phyloP scores from a whole-genome alignment of 2,329 filamentous ascomycete species.

The Eurotiales sp. region DNA sequence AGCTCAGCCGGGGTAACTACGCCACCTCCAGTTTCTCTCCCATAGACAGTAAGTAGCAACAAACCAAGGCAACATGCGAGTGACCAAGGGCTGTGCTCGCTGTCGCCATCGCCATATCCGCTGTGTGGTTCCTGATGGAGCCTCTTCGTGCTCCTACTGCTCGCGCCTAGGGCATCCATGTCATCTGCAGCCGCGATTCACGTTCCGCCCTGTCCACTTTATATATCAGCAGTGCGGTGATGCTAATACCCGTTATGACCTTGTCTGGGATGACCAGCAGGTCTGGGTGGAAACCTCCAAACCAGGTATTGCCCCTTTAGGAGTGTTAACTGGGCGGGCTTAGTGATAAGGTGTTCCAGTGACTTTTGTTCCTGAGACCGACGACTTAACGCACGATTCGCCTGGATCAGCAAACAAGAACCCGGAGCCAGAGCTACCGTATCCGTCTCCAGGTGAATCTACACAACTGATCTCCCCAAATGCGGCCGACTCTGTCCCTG shows the following conservation, averaged over 20 bases:
- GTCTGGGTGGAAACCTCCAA: conserved; percentile 29
- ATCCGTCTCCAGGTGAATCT: conserved; percentile 6
- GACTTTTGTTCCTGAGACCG: conserved; percentile 1
- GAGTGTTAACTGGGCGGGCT: conserved; percentile 3
- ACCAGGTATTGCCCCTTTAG: conserved; percentile 20
- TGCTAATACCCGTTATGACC: conserved; percentile 24
- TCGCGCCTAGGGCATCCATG: conserved; percentile 26
- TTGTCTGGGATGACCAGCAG: conserved; percentile 29
- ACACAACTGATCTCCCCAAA: background rate
- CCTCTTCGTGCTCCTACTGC: conserved; percentile 28
- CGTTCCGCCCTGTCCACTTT: conserved; percentile 31
- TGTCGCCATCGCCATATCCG: conserved; percentile 36
- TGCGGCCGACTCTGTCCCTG: background rate
- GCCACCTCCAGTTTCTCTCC: too few species aligned
- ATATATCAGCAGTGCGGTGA: conserved; percentile 30
- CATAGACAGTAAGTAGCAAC: background rate
- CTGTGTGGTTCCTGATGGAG: conserved; percentile 26
- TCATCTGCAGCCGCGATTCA: conserved; percentile 31
- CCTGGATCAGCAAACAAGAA: conserved; percentile 4
- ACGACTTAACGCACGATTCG: background rate
- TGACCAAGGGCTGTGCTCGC: conserved; percentile 27
- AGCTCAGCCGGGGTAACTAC: too few species aligned
- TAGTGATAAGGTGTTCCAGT: background rate
- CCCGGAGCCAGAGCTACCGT: conserved; percentile 1
- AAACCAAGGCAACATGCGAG: conserved; percentile 7